These are phyloP conservation scores for Yamadazyma laniorum DNA, from an alignment of 805 yeast genomes.

Conservation along the genomic window DNA sequence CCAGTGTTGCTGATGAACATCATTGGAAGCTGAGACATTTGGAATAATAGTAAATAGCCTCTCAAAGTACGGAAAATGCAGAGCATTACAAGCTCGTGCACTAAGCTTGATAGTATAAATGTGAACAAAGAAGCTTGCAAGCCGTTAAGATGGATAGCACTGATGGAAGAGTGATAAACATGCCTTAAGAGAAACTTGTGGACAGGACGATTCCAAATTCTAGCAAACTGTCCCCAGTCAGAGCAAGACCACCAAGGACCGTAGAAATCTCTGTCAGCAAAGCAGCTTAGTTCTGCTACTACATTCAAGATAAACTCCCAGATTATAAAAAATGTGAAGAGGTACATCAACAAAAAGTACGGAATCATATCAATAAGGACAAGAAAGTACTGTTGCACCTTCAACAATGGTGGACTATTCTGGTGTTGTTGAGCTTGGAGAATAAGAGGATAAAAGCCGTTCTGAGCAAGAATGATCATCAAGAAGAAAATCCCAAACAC, in stretches of 20 bases:
- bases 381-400: constrained; percentile 50
- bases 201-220: constrained; percentile 94
- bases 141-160: constrained; percentile 67
- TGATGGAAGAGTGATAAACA: constrained; percentile 87
- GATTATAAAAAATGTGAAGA: constrained; percentile 80
- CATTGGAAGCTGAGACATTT: constrained; percentile 85
- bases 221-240: constrained; percentile 89
- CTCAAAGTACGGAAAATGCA: constrained; percentile 77
- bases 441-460: constrained; percentile 71
- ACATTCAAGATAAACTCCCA: constrained; percentile 94
- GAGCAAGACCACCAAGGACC: constrained; percentile 98
- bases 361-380: constrained; percentile 74
- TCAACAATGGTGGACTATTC: constrained; percentile 44
- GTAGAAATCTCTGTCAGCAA: constrained; percentile 90
- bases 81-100: constrained; percentile 93
- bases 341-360: constrained; percentile 70
- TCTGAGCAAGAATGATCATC: constrained; percentile 79
- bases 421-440: constrained; percentile 56
- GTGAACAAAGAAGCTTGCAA: constrained; percentile 72
- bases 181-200: constrained; percentile 87
- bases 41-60: constrained; percentile 76
- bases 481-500: constrained; percentile 82
- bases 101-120: constrained; percentile 71
- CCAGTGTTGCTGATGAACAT: constrained; percentile 60
- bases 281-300: constrained; percentile 82